Evolutionary conservation across 371 early-diverging fungal genomes (phyloP).

Genomic region (Smittium culicis): DNA sequence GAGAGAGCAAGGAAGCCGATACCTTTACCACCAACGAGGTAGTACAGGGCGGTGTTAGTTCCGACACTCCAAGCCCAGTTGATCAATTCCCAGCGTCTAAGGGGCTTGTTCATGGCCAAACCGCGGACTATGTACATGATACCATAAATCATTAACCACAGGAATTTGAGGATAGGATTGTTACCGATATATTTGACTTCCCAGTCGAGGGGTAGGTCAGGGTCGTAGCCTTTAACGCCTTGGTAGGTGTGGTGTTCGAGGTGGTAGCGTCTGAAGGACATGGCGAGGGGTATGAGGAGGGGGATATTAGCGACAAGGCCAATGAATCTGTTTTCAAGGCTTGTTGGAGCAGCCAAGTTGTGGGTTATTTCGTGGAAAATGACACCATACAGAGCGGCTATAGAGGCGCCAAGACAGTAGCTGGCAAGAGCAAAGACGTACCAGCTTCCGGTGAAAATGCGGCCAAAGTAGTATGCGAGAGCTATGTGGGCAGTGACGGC

Average conservation of each 20-base stretch:
- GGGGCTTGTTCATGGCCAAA: constrained; percentile 54
- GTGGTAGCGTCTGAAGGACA: constrained; percentile 85
- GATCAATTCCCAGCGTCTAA: constrained; percentile 64
- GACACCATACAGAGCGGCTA: constrained; percentile 59
- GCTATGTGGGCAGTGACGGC: constrained; percentile 57
- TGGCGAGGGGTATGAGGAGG: constrained; percentile 64
- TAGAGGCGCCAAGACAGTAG: constrained; percentile 71
- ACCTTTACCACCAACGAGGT: constrained; percentile 49
- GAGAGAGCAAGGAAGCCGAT: constrained; percentile 60
- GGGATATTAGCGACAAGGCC: constrained; percentile 75
- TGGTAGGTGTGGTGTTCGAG: constrained; percentile 93
- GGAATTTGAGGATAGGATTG: constrained; percentile 53
- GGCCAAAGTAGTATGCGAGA: constrained; percentile 66
- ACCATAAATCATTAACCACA: constrained; percentile 77
- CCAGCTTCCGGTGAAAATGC: constrained; percentile 38
- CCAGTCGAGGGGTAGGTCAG: constrained; percentile 84
- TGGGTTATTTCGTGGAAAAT: constrained; percentile 90
- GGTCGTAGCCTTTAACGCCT: constrained; percentile 88
- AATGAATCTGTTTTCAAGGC: constrained; percentile 59
- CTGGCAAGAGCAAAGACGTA: constrained; percentile 46
- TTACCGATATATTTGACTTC: constrained; percentile 66
- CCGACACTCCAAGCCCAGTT: constrained; percentile 53
- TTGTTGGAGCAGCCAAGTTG: constrained; percentile 52
- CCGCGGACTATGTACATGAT: constrained; percentile 84
- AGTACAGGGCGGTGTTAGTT: constrained; percentile 42